phyloP scores from a whole-genome alignment of 352 stramenopile species.

The Globisporangium cylindrosporum region DNA sequence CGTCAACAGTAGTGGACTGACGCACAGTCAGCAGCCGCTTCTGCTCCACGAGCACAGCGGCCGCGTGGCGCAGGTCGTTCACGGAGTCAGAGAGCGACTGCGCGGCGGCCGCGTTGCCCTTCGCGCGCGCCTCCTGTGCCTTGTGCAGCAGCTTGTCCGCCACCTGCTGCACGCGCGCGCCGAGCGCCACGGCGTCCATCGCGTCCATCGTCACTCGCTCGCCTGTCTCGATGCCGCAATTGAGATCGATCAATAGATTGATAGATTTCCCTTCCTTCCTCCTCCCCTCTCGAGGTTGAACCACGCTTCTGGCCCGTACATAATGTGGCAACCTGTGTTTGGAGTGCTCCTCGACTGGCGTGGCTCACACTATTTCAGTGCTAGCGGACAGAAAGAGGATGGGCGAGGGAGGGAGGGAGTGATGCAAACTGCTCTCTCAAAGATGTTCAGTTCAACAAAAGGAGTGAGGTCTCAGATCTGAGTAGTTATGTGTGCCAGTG shows the following conservation, averaged over 20 bases:
- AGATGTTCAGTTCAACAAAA: not conserved
- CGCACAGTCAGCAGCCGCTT: conserved; percentile 34
- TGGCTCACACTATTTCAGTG: no score
- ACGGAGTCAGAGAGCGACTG: conserved; percentile 48
- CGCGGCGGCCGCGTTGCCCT: conserved; percentile 49
- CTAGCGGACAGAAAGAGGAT: no score
- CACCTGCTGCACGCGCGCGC: conserved; percentile 64
- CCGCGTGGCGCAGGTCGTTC: conserved; percentile 48
- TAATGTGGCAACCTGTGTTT: not conserved
- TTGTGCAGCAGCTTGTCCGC: conserved; percentile 74
- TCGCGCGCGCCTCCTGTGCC: conserved; percentile 57
- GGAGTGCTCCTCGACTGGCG: no score
- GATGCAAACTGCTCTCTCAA: no score
- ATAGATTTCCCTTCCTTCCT: conserved; percentile 1
- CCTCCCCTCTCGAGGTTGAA: not conserved
- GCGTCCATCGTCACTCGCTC: conserved; percentile 14
- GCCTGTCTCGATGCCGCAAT: not conserved
- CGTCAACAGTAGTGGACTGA: conserved; percentile 15
- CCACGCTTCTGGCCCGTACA: not conserved
- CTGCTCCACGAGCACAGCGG: conserved; percentile 56
- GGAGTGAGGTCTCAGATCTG: not conserved
- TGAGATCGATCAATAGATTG: not conserved
- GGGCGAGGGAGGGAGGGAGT: no score
- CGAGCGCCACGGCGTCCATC: conserved; percentile 47
- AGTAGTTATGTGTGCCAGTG: no score